Base-by-base conservation (phyloP, 2,329 filamentous ascomycete species). In the Colletotrichum chlorophyti region DNA sequence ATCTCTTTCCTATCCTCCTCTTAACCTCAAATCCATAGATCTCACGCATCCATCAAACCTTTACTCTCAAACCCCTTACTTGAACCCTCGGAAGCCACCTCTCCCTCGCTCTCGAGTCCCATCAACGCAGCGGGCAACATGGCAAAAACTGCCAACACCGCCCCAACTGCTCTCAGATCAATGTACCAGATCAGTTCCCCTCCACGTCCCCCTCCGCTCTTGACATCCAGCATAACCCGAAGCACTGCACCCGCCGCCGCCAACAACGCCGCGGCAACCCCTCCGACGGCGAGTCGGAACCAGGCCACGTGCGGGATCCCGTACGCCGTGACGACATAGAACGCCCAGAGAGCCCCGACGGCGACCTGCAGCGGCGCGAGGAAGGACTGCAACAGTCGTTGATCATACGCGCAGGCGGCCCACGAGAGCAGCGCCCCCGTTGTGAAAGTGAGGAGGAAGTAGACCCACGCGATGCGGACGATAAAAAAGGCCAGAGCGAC, bases 401-500 rank as follows among this genome's bases (percentile, higher is more conserved):
- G 48, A 17, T 35, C 35, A 17, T 49, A 55, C 23, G 7, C 29
- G 31, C 26, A 49, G 12, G 32, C 21, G 11, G 55, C 29, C 53
- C 52, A 61, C 19, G 47, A 27, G 10, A 68, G 50, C 19, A 65
- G 15, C n/a, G 57, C 35, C 23, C 64, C 61, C 5, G 68, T 64
- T 23, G 60, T 14, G 48, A 70, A 66, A 21, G 64, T 65, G 49
- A 72, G 64, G 15, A 62, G 10, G 47, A 71, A 69, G 57, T 76
- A 74, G 46, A 66, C 55, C 41, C 70, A 63, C 23, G 68, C 68
- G 37, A 72, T 64, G 47, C 69, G 65, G 46, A 72, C 32, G 63
- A 72, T 63, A 65, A 73, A 74, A 53, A 73, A 66, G 31, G 68
- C 66, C 11, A 76, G 65, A 35, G 71, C 69, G 15, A 75, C 62